Evolutionary conservation across 2,329 filamentous ascomycete species (phyloP).

Genomic region (Cladophialophora bantiana): DNA sequence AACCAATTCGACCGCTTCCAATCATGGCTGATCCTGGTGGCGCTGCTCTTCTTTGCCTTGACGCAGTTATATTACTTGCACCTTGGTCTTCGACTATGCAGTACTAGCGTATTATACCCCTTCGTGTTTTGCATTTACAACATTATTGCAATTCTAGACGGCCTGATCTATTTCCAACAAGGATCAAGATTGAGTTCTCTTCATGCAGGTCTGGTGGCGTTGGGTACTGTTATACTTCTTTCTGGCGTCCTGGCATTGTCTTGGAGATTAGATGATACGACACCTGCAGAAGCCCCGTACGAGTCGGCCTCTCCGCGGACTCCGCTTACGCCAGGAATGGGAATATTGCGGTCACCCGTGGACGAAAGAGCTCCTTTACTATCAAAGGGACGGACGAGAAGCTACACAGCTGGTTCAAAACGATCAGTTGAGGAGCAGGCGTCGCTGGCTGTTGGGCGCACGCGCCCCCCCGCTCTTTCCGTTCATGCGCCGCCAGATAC

Average conservation of each 20-base stretch:
- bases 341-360: constrained; percentile 64
- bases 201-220: constrained; percentile 73
- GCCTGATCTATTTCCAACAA: constrained; percentile 95
- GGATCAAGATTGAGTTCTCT: constrained; percentile 77
- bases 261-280: constrained; percentile 83
- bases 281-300: constrained; percentile 46
- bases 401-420: constrained; percentile 34
- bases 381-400: constrained; percentile 40
- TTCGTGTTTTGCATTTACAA: constrained; percentile 99
- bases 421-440: constrained; percentile 44
- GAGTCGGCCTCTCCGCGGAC: constrained; percentile 55
- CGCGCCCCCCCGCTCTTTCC: constrained; percentile 42
- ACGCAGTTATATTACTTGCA: constrained; percentile 96
- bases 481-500: constrained; percentile 53
- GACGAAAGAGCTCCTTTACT: constrained; percentile 51
- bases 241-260: constrained; percentile 89
- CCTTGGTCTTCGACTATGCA: constrained; percentile 89
- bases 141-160: constrained; percentile 96
- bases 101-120: constrained; percentile 93
- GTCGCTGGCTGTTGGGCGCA: constrained; percentile 36
- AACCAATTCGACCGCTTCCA: constrained; percentile 98
- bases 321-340: constrained; percentile 80
- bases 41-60: constrained; percentile 80
- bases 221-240: constrained; percentile 86
- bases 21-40: constrained; percentile 88